Evolutionary conservation across 1,139 yeast genomes (phyloP), one percentile per base, ranked within the genome.

Genomic region (Protomyces macrosporus): DNA sequence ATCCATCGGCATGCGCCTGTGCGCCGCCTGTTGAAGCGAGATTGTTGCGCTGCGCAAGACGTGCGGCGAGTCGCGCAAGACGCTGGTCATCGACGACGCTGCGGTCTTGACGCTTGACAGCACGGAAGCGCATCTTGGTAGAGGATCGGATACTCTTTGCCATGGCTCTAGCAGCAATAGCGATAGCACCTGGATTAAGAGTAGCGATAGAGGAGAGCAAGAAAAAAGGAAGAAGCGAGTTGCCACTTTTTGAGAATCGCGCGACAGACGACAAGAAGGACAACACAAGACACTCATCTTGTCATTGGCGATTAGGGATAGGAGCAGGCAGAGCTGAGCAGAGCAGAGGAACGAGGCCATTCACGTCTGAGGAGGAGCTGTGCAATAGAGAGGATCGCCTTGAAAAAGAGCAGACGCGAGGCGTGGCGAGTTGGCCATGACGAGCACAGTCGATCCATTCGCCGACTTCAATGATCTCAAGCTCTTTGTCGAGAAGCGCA

Each of bases 111-210:
- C 65, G 45, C 55, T 57, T 63, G 32, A 48, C 45, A 10, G 63
- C 36, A 6, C 65, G 53, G 45, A 52, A 63, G 33, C 57, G 45
- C 45, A 48, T 63, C 55, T 63, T 63, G 51, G 30, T 57, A 33
- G 61, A 54, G 34, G 63, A 55, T 23, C 65, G 56, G 12, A 63
- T 53, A 7, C 56, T 48, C 45, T 63, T 63, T 4, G 65, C 65
- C 65, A 63, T 63, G 12, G 35, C 33, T 10, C 40, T 10, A n/a
- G 10, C 10, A n/a, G n/a, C n/a, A 2, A 9, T 37, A n/a, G n/a
- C 12, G 40, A 37, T 10, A n/a, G 40, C 10, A 37, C 10, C 40
- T 37, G 40, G n/a, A n/a, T 1, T 23, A 23, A 2, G 2, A 23
- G 23, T 23, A 23, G 23, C 23, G 2, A 23, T 23, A 1, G 23